Conservation (phyloP, 805 yeast species). For the Candida parachauliodes region DNA sequence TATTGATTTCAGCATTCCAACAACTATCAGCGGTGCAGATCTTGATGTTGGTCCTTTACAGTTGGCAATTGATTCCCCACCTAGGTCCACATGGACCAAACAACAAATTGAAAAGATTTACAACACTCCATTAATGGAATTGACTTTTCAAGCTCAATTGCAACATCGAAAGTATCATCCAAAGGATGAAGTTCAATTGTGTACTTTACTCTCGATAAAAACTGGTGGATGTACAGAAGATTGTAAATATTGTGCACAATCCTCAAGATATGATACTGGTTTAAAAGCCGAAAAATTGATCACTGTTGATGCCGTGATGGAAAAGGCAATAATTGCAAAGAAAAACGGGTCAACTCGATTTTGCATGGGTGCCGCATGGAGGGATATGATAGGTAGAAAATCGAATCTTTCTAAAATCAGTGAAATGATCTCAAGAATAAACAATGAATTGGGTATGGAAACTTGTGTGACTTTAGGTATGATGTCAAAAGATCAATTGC, state of each 20-base stretch:
- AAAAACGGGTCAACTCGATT: slow-evolving; percentile 71
- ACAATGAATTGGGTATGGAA: slow-evolving; percentile 62
- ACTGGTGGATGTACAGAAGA: slow-evolving; percentile 83
- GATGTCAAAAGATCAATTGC: slow-evolving; percentile 64
- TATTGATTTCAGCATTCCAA: slow-evolving; percentile 9
- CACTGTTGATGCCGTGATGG: slow-evolving; percentile 56
- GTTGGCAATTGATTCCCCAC: slow-evolving; percentile 13
- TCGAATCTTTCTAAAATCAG: slow-evolving; percentile 59
- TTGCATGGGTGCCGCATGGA: slow-evolving; percentile 87
- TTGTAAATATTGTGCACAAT: slow-evolving; percentile 79
- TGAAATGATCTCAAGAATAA: slow-evolving; percentile 62
- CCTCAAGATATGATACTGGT: slow-evolving; percentile 65
- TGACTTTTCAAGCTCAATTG: slow-evolving; percentile 53
- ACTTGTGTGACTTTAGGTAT: slow-evolving; percentile 80
- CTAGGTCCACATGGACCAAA: slow-evolving; percentile 51
- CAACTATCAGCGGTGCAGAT: neutral
- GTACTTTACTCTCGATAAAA: slow-evolving; percentile 71
- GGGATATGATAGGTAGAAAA: slow-evolving; percentile 78
- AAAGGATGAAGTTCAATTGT: slow-evolving; percentile 67
- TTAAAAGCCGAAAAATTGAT: slow-evolving; percentile 66
- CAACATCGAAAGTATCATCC: slow-evolving; percentile 68
- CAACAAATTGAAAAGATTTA: slow-evolving; percentile 59
- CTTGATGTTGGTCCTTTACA: slow-evolving; percentile 11
- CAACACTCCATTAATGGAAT: slow-evolving; percentile 60
- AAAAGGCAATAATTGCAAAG: slow-evolving; percentile 63